Percentiles rank a stretch among this genome's conserved stretches.
Conservation (phyloP, 192 early-diverging fungal genomes). For the Linnemannia exigua region DNA sequence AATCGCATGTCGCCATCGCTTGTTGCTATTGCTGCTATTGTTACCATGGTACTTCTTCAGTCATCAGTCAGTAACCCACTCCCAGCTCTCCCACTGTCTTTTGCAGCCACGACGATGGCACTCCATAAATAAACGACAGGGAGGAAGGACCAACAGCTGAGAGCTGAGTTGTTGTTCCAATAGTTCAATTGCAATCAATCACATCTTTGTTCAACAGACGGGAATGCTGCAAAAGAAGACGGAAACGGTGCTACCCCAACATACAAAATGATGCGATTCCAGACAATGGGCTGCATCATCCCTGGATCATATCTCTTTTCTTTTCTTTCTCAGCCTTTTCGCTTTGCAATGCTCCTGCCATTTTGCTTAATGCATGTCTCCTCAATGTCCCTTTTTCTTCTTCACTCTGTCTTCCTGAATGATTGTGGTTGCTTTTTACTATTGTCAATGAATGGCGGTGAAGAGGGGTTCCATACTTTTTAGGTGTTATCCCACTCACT, state of each 20-base stretch:
- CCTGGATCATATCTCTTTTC: background rate
- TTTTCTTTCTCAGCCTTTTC: background rate
- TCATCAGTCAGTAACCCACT: too few relatives aligned
- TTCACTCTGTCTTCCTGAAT: too few relatives aligned
- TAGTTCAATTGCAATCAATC: background rate
- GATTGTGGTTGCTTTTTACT: too few relatives aligned
- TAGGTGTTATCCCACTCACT: background rate
- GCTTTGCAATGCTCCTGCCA: too few relatives aligned
- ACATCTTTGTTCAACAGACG: background rate
- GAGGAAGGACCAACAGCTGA: background rate
- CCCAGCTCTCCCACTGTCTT: background rate
- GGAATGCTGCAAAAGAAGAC: background rate
- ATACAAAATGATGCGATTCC: conserved; percentile 5
- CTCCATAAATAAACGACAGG: background rate
- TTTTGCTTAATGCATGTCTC: background rate
- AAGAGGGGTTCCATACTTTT: too few relatives aligned
- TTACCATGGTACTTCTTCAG: background rate
- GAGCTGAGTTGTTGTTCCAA: background rate
- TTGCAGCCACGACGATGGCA: background rate
- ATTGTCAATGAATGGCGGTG: too few relatives aligned
- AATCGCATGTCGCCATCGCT: background rate
- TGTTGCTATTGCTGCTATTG: background rate
- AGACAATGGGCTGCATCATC: background rate
- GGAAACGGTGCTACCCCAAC: background rate
- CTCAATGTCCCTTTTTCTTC: background rate